Percentiles rank a stretch among this genome's conserved stretches.
These are phyloP conservation scores for Trichoderma erinaceum DNA, from an alignment of 495 filamentous ascomycete species.

Conservation along the genomic window DNA sequence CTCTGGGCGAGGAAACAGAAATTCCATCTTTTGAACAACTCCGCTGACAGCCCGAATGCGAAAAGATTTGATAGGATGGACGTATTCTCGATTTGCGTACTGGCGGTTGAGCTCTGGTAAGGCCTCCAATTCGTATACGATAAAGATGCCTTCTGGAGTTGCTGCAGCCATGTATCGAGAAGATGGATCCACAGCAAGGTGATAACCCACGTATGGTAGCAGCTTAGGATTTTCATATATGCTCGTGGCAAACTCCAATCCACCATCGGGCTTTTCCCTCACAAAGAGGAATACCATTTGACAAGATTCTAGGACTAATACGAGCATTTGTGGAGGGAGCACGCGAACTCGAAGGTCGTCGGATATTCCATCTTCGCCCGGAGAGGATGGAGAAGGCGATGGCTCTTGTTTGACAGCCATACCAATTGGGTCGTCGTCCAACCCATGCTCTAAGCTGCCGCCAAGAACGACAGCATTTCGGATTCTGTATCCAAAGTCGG, in stretches of 20 bases:
- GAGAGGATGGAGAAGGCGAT: not conserved
- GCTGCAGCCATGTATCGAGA: constrained; percentile 44
- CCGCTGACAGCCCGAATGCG: constrained; percentile 59
- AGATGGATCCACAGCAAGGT: constrained; percentile 75
- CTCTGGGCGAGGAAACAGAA: constrained; percentile 65
- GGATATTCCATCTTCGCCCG: constrained; percentile 10
- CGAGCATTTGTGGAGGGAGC: constrained; percentile 69
- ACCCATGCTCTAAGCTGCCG: constrained; percentile 24
- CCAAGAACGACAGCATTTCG: constrained; percentile 58
- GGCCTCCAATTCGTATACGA: constrained; percentile 56
- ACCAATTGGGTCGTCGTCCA: constrained; percentile 18
- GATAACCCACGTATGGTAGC: constrained; percentile 53
- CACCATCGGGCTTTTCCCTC: constrained; percentile 33
- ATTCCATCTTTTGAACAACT: constrained; percentile 77
- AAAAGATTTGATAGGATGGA: constrained; percentile 44
- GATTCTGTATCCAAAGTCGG: constrained; percentile 68
- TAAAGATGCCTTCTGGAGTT: constrained; percentile 37
- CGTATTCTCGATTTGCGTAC: constrained; percentile 27
- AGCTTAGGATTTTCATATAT: constrained; percentile 51
- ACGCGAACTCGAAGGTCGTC: constrained; percentile 14
- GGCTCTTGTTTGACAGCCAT: not conserved
- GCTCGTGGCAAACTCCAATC: constrained; percentile 53
- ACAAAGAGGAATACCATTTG: constrained; percentile 69
- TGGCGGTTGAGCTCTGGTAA: constrained; percentile 40
- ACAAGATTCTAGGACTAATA: constrained; percentile 62